Base-by-base conservation (phyloP, 2,329 filamentous ascomycete genomes). In the Didymella arachidicola region DNA sequence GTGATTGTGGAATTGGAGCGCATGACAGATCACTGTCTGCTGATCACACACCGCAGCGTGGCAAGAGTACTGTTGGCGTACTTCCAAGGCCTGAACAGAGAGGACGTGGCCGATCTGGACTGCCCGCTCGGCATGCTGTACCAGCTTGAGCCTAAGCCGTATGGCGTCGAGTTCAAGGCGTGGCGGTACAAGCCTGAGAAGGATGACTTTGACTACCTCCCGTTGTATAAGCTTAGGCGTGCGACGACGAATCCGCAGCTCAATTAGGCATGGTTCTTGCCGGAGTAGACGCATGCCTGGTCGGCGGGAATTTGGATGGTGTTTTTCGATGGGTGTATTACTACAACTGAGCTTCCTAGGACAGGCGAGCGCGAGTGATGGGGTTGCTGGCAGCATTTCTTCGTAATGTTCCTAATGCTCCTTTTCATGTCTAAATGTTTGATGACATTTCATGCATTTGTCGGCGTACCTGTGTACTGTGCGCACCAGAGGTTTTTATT, bases 1-100 rank as follows among this genome's bases (percentile, higher is more conserved):
- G 95, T 99, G 81, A 97, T 99, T 64, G 90, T 96, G 49, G 95
- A 99, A 80, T 89, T 97, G 60, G 95, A 99, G 82, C 90, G 95
- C 60, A 98, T 97, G 83, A 96, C 92, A 29, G 95, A 99, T 71
- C 94, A 98, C 77, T 89, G 96, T 53, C 83, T 98, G 60, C 89
- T 99, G 68, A 90, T 98, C 67, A 93, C 92, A 32, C 95, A 98
- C 77, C 91, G 95, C 30, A 96, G 92, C 3, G 90, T 98, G 38
- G 94, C 92, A 55, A 88, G 95, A 30, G 94, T 99, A 6, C 82
- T 99, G 60, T 89, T 99, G 78, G 93, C 94, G 1, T 99, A 99
- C 78, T 99, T 99, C 79, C 93, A 95, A 81, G 93, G 96, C 59
- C 82, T 98, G 52, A 93, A 91, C 48, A 85, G 93, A 34, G 89